These are phyloP conservation scores for Aspergillus neotritici DNA, from an alignment of 2,329 filamentous ascomycete species.

Conservation along the genomic window DNA sequence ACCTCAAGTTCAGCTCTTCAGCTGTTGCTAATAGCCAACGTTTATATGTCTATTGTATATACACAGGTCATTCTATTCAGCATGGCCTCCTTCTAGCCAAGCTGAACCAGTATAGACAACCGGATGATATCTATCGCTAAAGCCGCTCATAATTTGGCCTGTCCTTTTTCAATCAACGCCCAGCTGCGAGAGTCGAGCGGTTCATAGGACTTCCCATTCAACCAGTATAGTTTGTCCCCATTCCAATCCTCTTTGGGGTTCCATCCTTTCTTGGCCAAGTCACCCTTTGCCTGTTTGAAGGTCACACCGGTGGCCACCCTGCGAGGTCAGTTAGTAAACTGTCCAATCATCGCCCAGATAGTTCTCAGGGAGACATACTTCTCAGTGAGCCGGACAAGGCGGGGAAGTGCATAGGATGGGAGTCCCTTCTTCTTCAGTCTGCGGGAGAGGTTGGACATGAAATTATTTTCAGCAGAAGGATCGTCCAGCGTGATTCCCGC, in stretches of 20 bases:
- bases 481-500: slow-evolving; percentile 42
- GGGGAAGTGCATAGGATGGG: slow-evolving; percentile 43
- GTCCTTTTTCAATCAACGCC: slow-evolving; percentile 38
- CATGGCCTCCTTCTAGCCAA: background rate
- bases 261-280: slow-evolving; percentile 41
- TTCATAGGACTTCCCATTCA: slow-evolving; percentile 38
- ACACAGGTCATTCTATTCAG: too few relatives aligned
- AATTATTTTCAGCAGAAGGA: slow-evolving; percentile 25
- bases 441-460: slow-evolving; percentile 36
- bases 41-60: too few relatives aligned
- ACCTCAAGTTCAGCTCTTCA: too few relatives aligned
- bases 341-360: too few relatives aligned
- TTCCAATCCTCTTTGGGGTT: slow-evolving; percentile 26
- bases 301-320: slow-evolving; percentile 45
- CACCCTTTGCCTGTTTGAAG: slow-evolving; percentile 47
- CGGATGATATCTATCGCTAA: background rate
- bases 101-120: background rate
- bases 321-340: background rate
- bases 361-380: slow-evolving; percentile 30
- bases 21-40: too few relatives aligned
- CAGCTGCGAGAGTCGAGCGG: slow-evolving; percentile 36
- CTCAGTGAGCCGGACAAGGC: slow-evolving; percentile 43
- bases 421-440: slow-evolving; percentile 41
- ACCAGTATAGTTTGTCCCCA: slow-evolving; percentile 41
- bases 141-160: slow-evolving; percentile 36